Evolutionary conservation across 352 stramenopile species (phyloP), one percentile per base, ranked within the genome.

Genomic region (Phytopythium kandeliae): DNA sequence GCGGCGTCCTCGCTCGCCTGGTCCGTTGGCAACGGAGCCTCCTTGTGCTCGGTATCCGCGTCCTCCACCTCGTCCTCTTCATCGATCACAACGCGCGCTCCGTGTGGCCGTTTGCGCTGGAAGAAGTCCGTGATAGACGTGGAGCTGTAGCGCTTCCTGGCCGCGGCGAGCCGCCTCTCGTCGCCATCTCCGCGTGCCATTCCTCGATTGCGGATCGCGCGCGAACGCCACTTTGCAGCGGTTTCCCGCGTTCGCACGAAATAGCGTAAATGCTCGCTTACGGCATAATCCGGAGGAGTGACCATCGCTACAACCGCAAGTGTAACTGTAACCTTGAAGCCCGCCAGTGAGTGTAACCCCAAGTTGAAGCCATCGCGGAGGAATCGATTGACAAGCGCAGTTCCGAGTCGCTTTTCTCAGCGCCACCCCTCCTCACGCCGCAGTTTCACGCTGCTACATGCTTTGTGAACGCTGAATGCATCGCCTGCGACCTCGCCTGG

Each of bases 101-200:
- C 51, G 0, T 63, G 60, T 17, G 51, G 35, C 41, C 59, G 53
- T 49, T 89, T 89, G 34, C 67, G 68, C 63, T 82, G 57, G 65
- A 89, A 89, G 65, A 89, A 89, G 45, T 71, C 66, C 17, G 65
- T 86, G 68, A 89, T 82, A 41, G 71, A 69, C 56, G 60, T 38
- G n/a, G 26, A 4, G 44, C n/a, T 38, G 44, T 38, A 38, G 26
- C 44, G 44, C 44, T 50, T 50, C 26, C 17, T 50, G 44, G 22
- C 10, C 12, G 22, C 22, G 24, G 11, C 13, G 24, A 24, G 9
- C 24, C 17, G 41, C 41, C 15, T 15, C 3, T 2, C 22, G 25
- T 24, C 15, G 24, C 37, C 19, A 11, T 4, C 19, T 8, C 37
- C 37, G 10, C 11, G 22, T 3, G 22, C 41, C 25, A 34, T 47